Percentiles rank a stretch among this genome's conserved stretches.
These are phyloP conservation scores for Rhizomucor miehei DNA, from an alignment of 371 early-diverging fungal species.

Conservation along the genomic window DNA sequence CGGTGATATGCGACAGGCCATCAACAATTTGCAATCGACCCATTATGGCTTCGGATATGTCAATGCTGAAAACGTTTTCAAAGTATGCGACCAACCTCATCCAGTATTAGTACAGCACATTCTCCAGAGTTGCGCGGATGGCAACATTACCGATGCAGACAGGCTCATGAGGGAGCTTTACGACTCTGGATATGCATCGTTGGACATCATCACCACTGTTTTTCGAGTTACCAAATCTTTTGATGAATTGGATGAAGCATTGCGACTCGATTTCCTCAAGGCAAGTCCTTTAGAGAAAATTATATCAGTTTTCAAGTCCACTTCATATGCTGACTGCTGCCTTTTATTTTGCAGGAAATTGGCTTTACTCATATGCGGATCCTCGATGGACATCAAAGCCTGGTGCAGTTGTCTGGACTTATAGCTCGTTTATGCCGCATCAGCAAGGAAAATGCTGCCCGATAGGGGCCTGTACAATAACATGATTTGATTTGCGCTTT, in stretches of 20 bases:
- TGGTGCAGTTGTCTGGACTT: conserved; percentile 81
- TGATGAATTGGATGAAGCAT: conserved; percentile 27
- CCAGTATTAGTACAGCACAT: conserved; percentile 79
- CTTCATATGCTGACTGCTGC: neutral
- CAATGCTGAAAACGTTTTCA: conserved; percentile 87
- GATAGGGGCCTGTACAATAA: too few species aligned
- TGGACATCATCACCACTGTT: conserved; percentile 91
- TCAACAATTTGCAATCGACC: conserved; percentile 97
- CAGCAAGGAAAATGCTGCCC: conserved; percentile 1
- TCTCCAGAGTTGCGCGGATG: conserved; percentile 62
- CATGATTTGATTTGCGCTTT: neutral
- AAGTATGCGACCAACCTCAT: conserved; percentile 96
- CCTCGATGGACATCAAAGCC: conserved; percentile 76
- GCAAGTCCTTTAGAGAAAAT: too few species aligned
- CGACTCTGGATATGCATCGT: conserved; percentile 79
- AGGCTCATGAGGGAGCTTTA: conserved; percentile 68
- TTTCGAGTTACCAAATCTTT: conserved; percentile 82
- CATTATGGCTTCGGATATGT: conserved; percentile 82
- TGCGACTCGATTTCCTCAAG: conserved; percentile 81
- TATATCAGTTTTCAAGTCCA: conserved; percentile 18
- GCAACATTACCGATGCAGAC: conserved; percentile 72
- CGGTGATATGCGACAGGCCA: conserved; percentile 99
- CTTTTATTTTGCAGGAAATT: conserved; percentile 60
- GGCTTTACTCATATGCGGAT: conserved; percentile 84
- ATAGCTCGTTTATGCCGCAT: conserved; percentile 59